Evolutionary conservation across 2,329 filamentous ascomycete genomes (phyloP), one percentile per base, ranked within the genome.

Genomic region (Leptographium galeiforme): DNA sequence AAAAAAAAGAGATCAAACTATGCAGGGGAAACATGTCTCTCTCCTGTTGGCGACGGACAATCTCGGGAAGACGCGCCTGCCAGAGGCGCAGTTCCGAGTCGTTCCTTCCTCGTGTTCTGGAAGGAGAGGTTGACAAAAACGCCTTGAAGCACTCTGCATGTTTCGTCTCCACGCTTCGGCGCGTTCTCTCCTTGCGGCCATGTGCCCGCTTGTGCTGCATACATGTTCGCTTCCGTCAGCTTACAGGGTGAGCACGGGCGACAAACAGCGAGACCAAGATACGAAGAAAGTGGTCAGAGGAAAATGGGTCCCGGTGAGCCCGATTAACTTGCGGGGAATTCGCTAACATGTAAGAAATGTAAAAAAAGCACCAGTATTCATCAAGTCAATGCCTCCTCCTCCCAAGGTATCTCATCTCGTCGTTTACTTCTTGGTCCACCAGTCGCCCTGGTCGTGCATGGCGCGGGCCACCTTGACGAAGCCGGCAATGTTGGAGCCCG

Each of bases 391-490:
- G 19, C 16, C 32, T 33, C 33, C 32, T 36, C 25, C 25, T 25
- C 25, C 25, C 16, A 8, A 18, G 45, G 32, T 48, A 48, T 48
- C 12, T 48, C 8, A n/a, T 34, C 14, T 33, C 36, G 33, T n/a
- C 25, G 32, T 32, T 54, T 57, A 61, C 48, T 53, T 46, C 58
- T 61, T 61, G 54, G 60, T 56, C 78, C 78, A 97, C 91, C 90
- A 97, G 71, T 97, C 91, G 64, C 93, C 93, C 73, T 96, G 91
- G 70, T 95, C 89, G 68, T 85, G 80, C 91, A 97, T 97, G 64
- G 93, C 91, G 63, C 82, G 79, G 51, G 85, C 90, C 53, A 97
- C 91, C 84, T 97, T 98, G 72, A 86, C 85, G 76, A 96, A 97
- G 55, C 93, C 93, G 57, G 93, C 93, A 74, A 98, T 95, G 75